A percentile compares a stretch with the other conserved stretches of the same genome.
phyloP scores from a whole-genome alignment of 2,329 filamentous ascomycete genomes.

The Ilyonectria mors-panacis region DNA sequence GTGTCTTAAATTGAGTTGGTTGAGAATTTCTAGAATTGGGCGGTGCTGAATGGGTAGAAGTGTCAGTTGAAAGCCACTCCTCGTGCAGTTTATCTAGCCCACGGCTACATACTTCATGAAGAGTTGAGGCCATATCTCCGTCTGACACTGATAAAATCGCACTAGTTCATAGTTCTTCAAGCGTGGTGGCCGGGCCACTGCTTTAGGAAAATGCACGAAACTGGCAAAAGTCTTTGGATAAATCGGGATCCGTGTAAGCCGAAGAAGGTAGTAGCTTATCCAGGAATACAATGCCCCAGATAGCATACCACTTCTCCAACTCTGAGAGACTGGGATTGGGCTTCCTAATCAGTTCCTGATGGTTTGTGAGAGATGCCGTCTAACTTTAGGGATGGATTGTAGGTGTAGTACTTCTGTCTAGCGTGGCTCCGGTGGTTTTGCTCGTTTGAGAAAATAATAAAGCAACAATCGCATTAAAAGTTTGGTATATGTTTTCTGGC shows the following conservation, averaged over 20 bases:
- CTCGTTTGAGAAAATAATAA: background rate
- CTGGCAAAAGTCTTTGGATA: background rate
- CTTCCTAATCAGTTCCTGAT: background rate
- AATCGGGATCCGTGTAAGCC: background rate
- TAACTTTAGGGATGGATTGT: background rate
- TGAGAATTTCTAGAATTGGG: background rate
- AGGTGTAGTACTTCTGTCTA: background rate
- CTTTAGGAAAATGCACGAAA: background rate
- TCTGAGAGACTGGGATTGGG: background rate
- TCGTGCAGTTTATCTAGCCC: background rate
- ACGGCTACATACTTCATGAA: background rate
- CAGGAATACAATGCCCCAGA: slow-evolving; percentile 12
- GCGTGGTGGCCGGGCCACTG: background rate
- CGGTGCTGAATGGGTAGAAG: background rate
- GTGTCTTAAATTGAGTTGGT: background rate
- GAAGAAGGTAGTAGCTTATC: background rate
- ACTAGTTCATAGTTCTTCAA: background rate
- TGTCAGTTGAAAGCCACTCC: background rate
- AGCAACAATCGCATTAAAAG: slow-evolving; percentile 4
- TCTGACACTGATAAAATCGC: background rate
- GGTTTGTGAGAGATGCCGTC: background rate
- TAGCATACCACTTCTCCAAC: slow-evolving; percentile 10
- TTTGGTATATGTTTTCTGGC: background rate
- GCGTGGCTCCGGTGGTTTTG: background rate
- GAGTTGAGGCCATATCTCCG: background rate